A percentile compares a stretch with the other conserved stretches of the same genome.
phyloP scores from a whole-genome alignment of 805 yeast genomes.

The Kodamaea fukazawae region DNA sequence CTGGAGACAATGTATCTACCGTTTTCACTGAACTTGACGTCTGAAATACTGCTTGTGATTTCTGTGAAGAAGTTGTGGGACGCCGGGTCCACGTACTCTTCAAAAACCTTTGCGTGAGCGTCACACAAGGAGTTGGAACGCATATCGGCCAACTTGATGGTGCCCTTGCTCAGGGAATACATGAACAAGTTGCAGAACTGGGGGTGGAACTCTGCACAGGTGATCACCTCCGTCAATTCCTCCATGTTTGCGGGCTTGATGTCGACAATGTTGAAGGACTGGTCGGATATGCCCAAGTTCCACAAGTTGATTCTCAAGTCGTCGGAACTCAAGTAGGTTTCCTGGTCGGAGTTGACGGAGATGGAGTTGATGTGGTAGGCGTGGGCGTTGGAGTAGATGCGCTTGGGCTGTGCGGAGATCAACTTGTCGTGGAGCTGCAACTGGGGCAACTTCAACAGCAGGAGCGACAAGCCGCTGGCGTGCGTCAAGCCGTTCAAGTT shows the following conservation, averaged over 20 bases:
- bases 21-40: constrained; percentile 85
- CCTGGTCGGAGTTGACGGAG: constrained; percentile 92
- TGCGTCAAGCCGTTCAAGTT: constrained; percentile 46
- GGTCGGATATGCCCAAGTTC: constrained; percentile 93
- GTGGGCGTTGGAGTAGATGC: constrained; percentile 91
- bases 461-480: constrained; percentile 27
- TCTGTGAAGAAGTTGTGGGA: constrained; percentile 96
- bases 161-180: constrained; percentile 94
- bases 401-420: constrained; percentile 91
- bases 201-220: constrained; percentile 96
- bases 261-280: constrained; percentile 94
- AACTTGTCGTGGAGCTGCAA: constrained; percentile 92
- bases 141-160: constrained; percentile 95
- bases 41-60: constrained; percentile 90
- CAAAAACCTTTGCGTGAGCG: constrained; percentile 79
- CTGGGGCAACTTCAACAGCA: constrained; percentile 73
- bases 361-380: constrained; percentile 97
- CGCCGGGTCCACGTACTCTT: constrained; percentile 89
- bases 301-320: constrained; percentile 93
- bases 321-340: constrained; percentile 88
- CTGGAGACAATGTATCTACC: constrained; percentile 96
- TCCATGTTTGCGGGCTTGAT: constrained; percentile 98
- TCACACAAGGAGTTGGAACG: constrained; percentile 93
- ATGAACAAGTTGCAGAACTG: constrained; percentile 85
- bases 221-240: constrained; percentile 95